Conservation (phyloP, 2,329 filamentous ascomycete genomes). For the Westerdykella ornata region DNA sequence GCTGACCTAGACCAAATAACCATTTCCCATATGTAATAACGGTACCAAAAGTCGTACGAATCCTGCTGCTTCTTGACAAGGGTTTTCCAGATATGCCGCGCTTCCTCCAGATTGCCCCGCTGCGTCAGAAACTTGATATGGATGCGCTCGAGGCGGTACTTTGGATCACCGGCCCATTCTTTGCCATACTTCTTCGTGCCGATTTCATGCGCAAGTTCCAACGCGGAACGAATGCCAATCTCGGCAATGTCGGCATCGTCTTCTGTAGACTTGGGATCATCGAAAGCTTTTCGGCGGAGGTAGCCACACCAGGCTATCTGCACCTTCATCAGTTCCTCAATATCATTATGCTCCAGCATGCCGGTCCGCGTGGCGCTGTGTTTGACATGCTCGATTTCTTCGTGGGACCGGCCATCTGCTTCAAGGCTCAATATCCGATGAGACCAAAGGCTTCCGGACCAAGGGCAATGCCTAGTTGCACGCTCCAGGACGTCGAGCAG, state of each 20-base stretch:
- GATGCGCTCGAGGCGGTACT: constrained; percentile 83
- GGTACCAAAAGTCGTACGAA: constrained; percentile 88
- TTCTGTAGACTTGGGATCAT: constrained; percentile 63
- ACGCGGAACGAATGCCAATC: constrained; percentile 74
- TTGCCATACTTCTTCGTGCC: constrained; percentile 71
- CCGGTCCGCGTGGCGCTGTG: constrained; percentile 83
- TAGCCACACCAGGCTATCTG: constrained; percentile 94
- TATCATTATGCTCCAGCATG: constrained; percentile 74
- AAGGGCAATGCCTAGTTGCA: constrained; percentile 84
- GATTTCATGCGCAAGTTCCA: constrained; percentile 74
- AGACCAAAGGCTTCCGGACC: constrained; percentile 87
- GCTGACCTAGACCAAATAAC: constrained; percentile 57
- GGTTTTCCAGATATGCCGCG: constrained; percentile 69
- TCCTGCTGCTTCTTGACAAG: constrained; percentile 64
- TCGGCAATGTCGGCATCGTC: constrained; percentile 79
- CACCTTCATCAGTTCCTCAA: constrained; percentile 83
- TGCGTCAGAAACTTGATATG: constrained; percentile 88
- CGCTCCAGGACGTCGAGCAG: constrained; percentile 68
- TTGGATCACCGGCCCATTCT: constrained; percentile 76
- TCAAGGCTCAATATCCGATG: constrained; percentile 82
- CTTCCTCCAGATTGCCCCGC: constrained; percentile 68
- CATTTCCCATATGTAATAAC: constrained; percentile 90
- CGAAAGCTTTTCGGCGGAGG: constrained; percentile 76
- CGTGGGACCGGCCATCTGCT: constrained; percentile 66
- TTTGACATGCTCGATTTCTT: constrained; percentile 82